Conservation (phyloP, 805 yeast species). For the Maudiozyma serrabonitensis region DNA sequence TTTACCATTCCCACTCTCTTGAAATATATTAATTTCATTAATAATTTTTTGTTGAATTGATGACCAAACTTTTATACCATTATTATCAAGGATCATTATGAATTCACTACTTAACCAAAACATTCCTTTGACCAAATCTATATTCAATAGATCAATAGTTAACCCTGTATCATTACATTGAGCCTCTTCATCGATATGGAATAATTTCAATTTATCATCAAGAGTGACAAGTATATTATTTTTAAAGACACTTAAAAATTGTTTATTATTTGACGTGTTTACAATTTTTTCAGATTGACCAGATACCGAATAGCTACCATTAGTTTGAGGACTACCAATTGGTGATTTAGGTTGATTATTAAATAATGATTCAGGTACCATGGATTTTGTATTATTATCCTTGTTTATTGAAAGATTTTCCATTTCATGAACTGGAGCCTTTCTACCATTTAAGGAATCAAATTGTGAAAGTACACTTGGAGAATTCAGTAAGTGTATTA, state of each 20-base stretch:
- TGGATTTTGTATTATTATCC: not conserved
- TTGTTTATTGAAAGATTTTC: conserved; percentile 18
- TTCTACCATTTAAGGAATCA: conserved; percentile 16
- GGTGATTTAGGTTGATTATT: not conserved
- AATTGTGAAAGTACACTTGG: conserved; percentile 21
- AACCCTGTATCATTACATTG: conserved; percentile 5
- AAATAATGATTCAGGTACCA: conserved; percentile 3
- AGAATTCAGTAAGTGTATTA: conserved; percentile 25
- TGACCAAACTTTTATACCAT: conserved; percentile 17
- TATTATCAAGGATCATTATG: conserved; percentile 14
- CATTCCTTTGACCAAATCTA: conserved; percentile 7
- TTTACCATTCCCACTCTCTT: not conserved
- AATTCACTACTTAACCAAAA: conserved; percentile 19
- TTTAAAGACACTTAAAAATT: conserved; percentile 6
- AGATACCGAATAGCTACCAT: not conserved
- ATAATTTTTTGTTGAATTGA: conserved; percentile 7
- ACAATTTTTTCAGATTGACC: not conserved
- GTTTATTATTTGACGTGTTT: not conserved
- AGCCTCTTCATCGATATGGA: conserved; percentile 5
- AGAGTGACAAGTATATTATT: conserved; percentile 7
- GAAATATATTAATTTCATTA: conserved; percentile 8
- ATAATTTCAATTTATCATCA: conserved; percentile 5
- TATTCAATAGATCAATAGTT: not conserved
- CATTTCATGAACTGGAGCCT: conserved; percentile 14
- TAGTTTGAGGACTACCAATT: not conserved